Base-by-base conservation (phyloP, 1,284 basidiomycete species). In the Baeospora myosura region DNA sequence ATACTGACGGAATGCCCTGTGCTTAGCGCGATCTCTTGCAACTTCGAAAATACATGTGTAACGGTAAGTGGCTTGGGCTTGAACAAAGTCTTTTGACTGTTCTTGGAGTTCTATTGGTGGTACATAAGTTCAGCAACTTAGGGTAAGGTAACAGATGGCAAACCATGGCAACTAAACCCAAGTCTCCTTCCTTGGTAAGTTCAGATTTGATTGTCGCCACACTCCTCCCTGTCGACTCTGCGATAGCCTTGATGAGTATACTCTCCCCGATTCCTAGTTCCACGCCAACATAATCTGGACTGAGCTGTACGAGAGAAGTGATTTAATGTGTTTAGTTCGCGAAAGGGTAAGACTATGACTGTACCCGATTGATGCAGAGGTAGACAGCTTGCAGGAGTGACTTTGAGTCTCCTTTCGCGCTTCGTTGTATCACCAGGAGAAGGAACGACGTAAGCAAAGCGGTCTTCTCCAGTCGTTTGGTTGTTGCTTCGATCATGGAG, bases 231-330 rank as follows among this genome's bases (percentile, higher is more conserved):
- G 93, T 97, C 4, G 90, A 92, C 61, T 97, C 89, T 16, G 81
- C 87, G 44, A 99, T 98, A 11, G 96, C 93, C 58, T 98, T 98
- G 59, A 98, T 78, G 24, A 99, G 72, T 16, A 98, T 65, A 48
- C 87, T 89, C 62, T 99, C 96, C 22, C 96, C 96, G 45, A 98
- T 95, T 23, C 96, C 96, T 0, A 99, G 76, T 60, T 99, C 96
- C 34, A 97, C 74, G 3, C 96, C 95, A 50, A 92, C 72, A 62
- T 98, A 98, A 62, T 98, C 96, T 7, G 96, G 95, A 53, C 91
- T 87, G 35, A 98, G 63, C 86, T 96, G 56, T 26, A 33, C 32
- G 14, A 7, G 37, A 31, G 35, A 42, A 46, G 40, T 49, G 43
- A 41, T 42, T 49, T 22, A 56, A 29, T 36, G 18, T 6, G 5